A percentile compares a stretch with the other conserved stretches of the same genome.
Evolutionary conservation across 345 rosid genomes (phyloP).

Genomic region (Lepidium aucheri): DNA sequence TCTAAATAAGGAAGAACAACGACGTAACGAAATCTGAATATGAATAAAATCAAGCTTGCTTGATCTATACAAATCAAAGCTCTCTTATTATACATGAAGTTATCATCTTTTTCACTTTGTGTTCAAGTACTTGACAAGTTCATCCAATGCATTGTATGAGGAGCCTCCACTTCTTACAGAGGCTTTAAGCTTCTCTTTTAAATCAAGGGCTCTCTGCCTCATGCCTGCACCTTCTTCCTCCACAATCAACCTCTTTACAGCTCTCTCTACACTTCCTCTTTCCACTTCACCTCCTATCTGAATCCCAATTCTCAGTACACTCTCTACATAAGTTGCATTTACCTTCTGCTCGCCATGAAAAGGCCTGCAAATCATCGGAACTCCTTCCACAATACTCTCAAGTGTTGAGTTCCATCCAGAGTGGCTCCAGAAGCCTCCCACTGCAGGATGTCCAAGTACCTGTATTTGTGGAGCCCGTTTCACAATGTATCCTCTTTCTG

Average conservation of each 20-base stretch:
- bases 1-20: too few relatives aligned
- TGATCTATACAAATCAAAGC: neutral
- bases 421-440: conserved; percentile 38
- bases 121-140: neutral
- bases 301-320: neutral
- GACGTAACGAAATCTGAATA: too few relatives aligned
- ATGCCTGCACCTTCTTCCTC: neutral
- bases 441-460: conserved; percentile 35
- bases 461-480: conserved; percentile 49
- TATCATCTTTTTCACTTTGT: neutral
- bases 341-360: conserved; percentile 18
- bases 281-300: neutral
- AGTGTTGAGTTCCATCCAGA: conserved; percentile 29
- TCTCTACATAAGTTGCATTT: conserved; percentile 5
- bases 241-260: neutral
- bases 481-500: conserved; percentile 40
- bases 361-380: conserved; percentile 28
- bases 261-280: neutral
- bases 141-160: conserved; percentile 9
- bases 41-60: too few relatives aligned
- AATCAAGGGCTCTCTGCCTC: neutral
- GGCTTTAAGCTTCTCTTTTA: neutral
- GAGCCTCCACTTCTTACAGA: conserved; percentile 10
- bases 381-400: conserved; percentile 24
- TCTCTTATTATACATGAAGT: neutral